Evolutionary conservation across 495 filamentous ascomycete species (phyloP), one percentile per base, ranked within the genome.

Genomic region (Penicillium arizonense): DNA sequence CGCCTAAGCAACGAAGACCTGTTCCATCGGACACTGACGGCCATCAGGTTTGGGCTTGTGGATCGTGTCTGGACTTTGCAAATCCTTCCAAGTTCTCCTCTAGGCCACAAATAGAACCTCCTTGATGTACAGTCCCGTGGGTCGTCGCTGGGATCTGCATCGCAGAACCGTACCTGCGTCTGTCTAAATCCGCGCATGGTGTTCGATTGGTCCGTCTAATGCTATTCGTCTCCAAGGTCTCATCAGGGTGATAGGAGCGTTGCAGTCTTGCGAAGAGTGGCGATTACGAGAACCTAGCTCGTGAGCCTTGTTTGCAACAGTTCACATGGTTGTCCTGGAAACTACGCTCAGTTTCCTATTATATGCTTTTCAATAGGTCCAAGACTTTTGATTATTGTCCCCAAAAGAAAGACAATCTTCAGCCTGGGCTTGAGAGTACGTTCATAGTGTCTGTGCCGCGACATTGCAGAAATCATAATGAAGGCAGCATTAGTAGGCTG

Each of bases 101-200:
- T 30, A 6, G 28, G 43, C 43, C 43, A 45, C n/a, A 45, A 34
- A 34, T 45, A 45, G 43, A 45, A 18, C 14, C 43, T 45, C 28
- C 26, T 1, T 45, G 43, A 20, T 45, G 1, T 45, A 45, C 43
- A 34, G 28, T 45, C 43, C 43, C 43, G 14, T 12, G 30, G 44
- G 16, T 45, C 43, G 16, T 21, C 43, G 5, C 30, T 21, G 10
- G 16, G 43, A 35, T 46, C 30, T 46, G 18, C 44, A 36, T 34
- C 44, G 30, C 16, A 13, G 16, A 18, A 35, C n/a, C n/a, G n/a
- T n/a, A n/a, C n/a, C n/a, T n/a, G n/a, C n/a, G n/a, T n/a, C n/a
- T n/a, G n/a, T n/a, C n/a, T n/a, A n/a, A n/a, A n/a, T n/a, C n/a
- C n/a, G n/a, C n/a, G n/a, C n/a, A n/a, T n/a, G n/a, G n/a, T n/a